Conservation (phyloP, 148 eudicot species). For the Persicaria maculosa region DNA sequence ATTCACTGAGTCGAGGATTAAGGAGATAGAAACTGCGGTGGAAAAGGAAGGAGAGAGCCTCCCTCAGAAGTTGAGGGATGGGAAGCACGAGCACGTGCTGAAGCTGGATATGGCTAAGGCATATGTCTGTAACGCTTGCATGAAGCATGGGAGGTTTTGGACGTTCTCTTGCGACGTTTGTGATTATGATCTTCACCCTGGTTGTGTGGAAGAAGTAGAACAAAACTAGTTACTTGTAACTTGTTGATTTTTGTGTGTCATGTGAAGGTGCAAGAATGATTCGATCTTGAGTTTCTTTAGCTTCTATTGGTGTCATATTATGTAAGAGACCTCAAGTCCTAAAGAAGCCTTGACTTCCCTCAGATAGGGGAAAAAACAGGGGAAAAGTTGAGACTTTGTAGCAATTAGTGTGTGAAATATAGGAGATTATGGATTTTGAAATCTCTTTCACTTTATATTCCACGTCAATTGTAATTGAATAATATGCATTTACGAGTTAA, state of each 20-base stretch:
- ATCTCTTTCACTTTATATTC: too few species aligned
- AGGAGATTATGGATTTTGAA: too few species aligned
- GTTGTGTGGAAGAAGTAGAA: conserved; percentile 26
- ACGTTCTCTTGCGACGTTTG: conserved; percentile 48
- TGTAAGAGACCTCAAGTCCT: neutral
- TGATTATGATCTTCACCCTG: conserved; percentile 58
- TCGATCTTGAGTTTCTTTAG: neutral
- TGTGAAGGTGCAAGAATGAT: neutral
- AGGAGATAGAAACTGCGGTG: conserved; percentile 26
- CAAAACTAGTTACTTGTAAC: neutral
- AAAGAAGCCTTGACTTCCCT: neutral
- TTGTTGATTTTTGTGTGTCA: neutral
- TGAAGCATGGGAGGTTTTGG: conserved; percentile 46
- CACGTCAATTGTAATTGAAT: too few species aligned
- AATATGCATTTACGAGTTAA: too few species aligned
- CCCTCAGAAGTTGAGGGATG: conserved; percentile 32
- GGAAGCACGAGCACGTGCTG: conserved; percentile 43
- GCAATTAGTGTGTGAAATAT: too few species aligned
- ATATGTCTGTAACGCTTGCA: conserved; percentile 46
- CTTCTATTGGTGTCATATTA: neutral
- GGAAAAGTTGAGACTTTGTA: neutral
- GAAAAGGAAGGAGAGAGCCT: conserved; percentile 40
- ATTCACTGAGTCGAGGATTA: conserved; percentile 33
- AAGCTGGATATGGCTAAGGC: conserved; percentile 53
- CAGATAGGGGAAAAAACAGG: neutral